These are phyloP conservation scores for Lachnellula arida DNA, from an alignment of 2,329 filamentous ascomycete species.

Conservation along the genomic window DNA sequence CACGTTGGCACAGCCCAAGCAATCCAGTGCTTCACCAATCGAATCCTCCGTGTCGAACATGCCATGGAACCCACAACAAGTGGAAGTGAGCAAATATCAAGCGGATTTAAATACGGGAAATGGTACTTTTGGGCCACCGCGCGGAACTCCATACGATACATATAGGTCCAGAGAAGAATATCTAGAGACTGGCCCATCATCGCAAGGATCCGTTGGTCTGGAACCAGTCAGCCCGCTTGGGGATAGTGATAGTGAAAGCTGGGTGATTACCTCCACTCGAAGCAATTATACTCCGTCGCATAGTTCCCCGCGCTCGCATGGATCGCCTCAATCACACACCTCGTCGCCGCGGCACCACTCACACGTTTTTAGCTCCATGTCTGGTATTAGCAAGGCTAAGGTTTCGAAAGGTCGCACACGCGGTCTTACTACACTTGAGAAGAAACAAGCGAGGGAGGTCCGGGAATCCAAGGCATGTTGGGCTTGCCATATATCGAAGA, in stretches of 20 bases:
- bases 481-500: constrained; percentile 33
- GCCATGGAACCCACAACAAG: constrained; percentile 24
- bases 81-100: constrained; percentile 14
- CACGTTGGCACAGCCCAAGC: constrained; percentile 4
- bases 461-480: constrained; percentile 31
- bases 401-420: constrained; percentile 24
- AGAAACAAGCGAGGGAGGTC: constrained; percentile 29
- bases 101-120: constrained; percentile 9
- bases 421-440: constrained; percentile 27
- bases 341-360: constrained; percentile 22
- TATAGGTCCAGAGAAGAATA: constrained; percentile 69
- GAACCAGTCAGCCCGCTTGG: constrained; percentile 15
- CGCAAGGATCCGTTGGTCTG: constrained; percentile 24
- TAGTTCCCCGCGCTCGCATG: constrained; percentile 17
- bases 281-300: constrained; percentile 13
- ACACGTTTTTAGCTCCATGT: constrained; percentile 24
- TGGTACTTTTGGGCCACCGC: constrained; percentile 49
- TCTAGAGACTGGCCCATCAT: constrained; percentile 40
- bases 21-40: constrained; percentile 5
- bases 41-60: constrained; percentile 3
- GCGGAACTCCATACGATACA: constrained; percentile 54
- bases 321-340: constrained; percentile 6
- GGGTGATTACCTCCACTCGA: constrained; percentile 17
- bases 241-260: constrained; percentile 20
- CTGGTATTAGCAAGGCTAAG: constrained; percentile 21